Base-by-base conservation (phyloP, 371 early-diverging fungal species). In the Mortierella sp. region DNA sequence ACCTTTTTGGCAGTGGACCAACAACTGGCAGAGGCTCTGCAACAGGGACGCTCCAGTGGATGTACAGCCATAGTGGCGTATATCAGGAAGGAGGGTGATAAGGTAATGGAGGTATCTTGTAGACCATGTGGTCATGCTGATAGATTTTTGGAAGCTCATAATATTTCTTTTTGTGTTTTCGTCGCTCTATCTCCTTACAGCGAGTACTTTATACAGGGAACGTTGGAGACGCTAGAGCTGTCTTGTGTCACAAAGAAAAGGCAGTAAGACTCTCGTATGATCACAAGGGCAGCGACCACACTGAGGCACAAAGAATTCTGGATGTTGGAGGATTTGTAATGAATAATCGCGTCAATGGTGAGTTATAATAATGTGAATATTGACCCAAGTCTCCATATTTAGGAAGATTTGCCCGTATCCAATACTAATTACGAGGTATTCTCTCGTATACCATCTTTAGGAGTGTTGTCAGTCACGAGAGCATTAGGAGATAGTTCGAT, bases 301-400 rank as follows among this genome's bases (percentile, higher is more conserved):
- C 88, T 61, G 99, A 99, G 84, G 92, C 92, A 40, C 91, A 94
- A 67, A 91, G 99, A 67, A 95, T 99, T 58, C 86, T 92, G 45
- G 96, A 96, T 55, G 88, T 95, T 19, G 98, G 98, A 45, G 99
- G 99, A n/a, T 97, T 97, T 84, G 92, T 99, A 67, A 93, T 98
- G 90, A 97, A 98, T 78, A 94, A 96, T 71, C 92, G 99, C 8
- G 99, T 99, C n/a, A 99, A 98, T 83, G 99, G 98, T 93, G 77
- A 43, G 72, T 61, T 8, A 2, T 55, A 13, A 40, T 33, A 28
- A 22, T 48, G n/a, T 19, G 48, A 16, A 15, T 36, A 48, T 19
- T 48, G 48, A 48, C n/a, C n/a, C 7, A 28, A 28, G 28, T 19
- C 3, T n/a, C 7, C 36, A 36, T 36, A 6, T 6, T 6, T 6